These are phyloP conservation scores for Paragyromitra xinjiangensis DNA, from an alignment of 495 filamentous ascomycete genomes.

Conservation along the genomic window DNA sequence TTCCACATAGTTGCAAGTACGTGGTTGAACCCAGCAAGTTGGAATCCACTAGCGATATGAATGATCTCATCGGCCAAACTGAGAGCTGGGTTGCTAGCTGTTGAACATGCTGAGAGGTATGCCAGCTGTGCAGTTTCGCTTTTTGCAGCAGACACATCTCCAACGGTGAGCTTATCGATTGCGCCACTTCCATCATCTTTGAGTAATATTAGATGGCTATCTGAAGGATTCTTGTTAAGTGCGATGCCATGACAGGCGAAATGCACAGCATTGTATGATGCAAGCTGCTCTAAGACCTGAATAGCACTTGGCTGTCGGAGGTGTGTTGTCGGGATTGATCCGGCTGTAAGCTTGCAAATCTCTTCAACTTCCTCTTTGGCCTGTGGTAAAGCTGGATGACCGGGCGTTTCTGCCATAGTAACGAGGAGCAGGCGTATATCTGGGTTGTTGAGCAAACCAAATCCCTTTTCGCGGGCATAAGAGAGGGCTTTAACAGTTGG, in stretches of 20 bases:
- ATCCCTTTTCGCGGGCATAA: constrained; percentile 29
- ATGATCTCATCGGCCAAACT: constrained; percentile 57
- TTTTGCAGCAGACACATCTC: neutral
- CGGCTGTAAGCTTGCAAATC: neutral
- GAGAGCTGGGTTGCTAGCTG: constrained; percentile 44
- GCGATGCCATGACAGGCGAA: constrained; percentile 55
- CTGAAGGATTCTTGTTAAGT: constrained; percentile 39
- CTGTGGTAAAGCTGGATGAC: constrained; percentile 10
- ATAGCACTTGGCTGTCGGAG: constrained; percentile 9
- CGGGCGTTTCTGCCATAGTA: constrained; percentile 53
- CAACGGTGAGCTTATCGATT: constrained; percentile 9
- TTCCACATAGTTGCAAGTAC: constrained; percentile 59
- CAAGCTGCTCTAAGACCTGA: constrained; percentile 26
- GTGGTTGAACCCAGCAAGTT: constrained; percentile 60
- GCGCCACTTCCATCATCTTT: constrained; percentile 10
- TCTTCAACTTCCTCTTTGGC: constrained; percentile 21
- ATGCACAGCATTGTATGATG: constrained; percentile 39
- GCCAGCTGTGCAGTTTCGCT: constrained; percentile 26
- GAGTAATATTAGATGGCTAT: constrained; percentile 52
- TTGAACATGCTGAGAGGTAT: constrained; percentile 59
- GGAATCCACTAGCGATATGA: constrained; percentile 58
- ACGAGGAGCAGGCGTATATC: constrained; percentile 29
- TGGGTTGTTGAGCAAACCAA: neutral
- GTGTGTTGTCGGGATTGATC: constrained; percentile 7
- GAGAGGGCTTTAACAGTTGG: constrained; percentile 55